Percentiles rank a stretch among this genome's conserved stretches.
Conservation (phyloP, 192 early-diverging fungal genomes). For the Podila verticillata region DNA sequence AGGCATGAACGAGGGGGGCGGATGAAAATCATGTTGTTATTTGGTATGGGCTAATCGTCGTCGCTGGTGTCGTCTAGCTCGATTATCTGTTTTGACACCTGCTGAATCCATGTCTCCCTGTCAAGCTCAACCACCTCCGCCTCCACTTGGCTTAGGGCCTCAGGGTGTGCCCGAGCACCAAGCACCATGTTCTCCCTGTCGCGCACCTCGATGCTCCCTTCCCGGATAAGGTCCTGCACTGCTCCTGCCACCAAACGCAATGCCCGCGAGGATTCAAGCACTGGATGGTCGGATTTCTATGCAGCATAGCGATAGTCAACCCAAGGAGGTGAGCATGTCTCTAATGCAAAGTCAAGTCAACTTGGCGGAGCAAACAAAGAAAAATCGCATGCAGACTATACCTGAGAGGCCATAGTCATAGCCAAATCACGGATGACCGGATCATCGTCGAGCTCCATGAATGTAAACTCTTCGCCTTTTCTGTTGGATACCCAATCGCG, state of each 20-base stretch:
- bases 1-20: no score
- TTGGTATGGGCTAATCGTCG: neutral
- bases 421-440: neutral
- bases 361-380: no score
- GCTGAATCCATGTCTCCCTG: neutral
- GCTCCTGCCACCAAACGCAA: neutral
- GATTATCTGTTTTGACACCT: neutral
- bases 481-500: neutral
- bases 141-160: neutral
- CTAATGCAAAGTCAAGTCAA: no score
- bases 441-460: slow-evolving; percentile 16
- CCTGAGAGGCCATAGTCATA: neutral
- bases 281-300: neutral
- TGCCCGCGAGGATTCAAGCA: neutral
- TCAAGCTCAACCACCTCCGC: neutral
- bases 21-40: neutral
- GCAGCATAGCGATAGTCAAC: no score
- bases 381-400: neutral
- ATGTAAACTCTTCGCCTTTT: slow-evolving; percentile 9
- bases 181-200: neutral
- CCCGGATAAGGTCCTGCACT: neutral
- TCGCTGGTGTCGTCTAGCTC: neutral
- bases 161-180: neutral
- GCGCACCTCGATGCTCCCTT: neutral
- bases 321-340: no score